Percentiles rank a stretch among this genome's conserved stretches.
These are phyloP conservation scores for Sarcodon aspratus DNA, from an alignment of 768 basidiomycete species.

Conservation along the genomic window DNA sequence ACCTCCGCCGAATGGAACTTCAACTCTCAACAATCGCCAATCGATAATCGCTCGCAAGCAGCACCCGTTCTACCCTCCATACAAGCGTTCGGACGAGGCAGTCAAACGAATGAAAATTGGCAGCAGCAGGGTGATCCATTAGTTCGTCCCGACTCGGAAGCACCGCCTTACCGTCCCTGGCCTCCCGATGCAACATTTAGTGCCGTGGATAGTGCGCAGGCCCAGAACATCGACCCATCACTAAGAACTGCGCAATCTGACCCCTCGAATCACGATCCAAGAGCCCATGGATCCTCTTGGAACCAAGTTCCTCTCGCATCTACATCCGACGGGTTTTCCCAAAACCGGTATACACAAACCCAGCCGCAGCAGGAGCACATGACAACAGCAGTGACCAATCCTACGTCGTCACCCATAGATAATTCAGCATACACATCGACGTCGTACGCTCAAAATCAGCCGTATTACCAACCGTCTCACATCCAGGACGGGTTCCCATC, in stretches of 20 bases:
- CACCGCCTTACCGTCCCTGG: background rate
- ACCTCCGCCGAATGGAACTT: background rate
- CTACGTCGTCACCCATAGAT: constrained; percentile 20
- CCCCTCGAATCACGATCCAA: background rate
- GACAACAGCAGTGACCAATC: constrained; percentile 15
- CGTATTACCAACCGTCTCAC: constrained; percentile 10
- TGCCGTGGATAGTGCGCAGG: background rate
- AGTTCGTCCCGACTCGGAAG: background rate
- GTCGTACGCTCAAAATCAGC: constrained; percentile 22
- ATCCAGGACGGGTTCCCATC: constrained; percentile 15
- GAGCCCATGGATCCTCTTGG: background rate
- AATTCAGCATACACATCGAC: constrained; percentile 19
- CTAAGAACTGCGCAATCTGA: background rate
- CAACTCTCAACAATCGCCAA: background rate
- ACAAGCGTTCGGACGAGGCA: background rate
- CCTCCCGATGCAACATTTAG: background rate
- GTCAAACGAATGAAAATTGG: background rate
- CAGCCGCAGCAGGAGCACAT: constrained; percentile 1
- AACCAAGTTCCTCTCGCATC: background rate
- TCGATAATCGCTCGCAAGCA: background rate
- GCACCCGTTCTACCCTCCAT: background rate
- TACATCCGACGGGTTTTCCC: background rate
- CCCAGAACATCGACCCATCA: background rate
- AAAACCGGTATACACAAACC: background rate
- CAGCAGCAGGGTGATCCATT: background rate